Conservation (phyloP, 2,329 filamentous ascomycete genomes). For the Chaetomium sp. region DNA sequence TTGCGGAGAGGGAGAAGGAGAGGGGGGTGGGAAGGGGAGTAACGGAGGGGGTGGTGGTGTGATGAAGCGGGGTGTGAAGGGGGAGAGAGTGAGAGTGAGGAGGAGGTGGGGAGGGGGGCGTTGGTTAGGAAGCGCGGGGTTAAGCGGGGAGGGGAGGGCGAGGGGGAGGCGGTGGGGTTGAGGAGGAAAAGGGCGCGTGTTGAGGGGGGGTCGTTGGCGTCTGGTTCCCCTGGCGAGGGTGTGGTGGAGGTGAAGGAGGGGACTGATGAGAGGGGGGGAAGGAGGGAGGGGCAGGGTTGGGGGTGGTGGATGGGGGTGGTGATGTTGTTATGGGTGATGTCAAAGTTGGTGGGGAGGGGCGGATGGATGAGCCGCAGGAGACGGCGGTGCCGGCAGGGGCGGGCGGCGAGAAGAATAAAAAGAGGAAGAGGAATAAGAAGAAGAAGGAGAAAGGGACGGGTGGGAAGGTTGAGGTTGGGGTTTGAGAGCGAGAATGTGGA, state of each 20-base stretch:
- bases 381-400: not conserved
- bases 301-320: not conserved
- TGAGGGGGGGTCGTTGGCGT: not conserved
- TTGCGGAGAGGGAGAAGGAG: conserved; percentile 32
- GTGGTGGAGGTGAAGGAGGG: not conserved
- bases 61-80: conserved; percentile 4
- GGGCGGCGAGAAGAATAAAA: conserved; percentile 17
- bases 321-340: conserved; percentile 17
- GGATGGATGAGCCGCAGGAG: not conserved
- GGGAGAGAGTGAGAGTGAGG: conserved; percentile 36
- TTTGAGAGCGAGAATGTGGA: not conserved
- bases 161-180: conserved; percentile 23
- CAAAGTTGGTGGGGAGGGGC: not conserved
- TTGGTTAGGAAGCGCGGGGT: conserved; percentile 34
- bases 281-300: not conserved
- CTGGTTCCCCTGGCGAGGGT: not conserved
- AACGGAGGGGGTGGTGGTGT: not conserved
- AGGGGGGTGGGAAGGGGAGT: not conserved
- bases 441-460: conserved; percentile 27
- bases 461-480: not conserved
- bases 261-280: not conserved
- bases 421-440: conserved; percentile 29
- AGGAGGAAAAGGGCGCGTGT: conserved; percentile 13
- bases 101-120: conserved; percentile 39
- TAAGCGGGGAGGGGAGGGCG: conserved; percentile 26